These are phyloP conservation scores for Hamamelis virginiana DNA, from an alignment of 164 flowering plant genomes.

Conservation along the genomic window DNA sequence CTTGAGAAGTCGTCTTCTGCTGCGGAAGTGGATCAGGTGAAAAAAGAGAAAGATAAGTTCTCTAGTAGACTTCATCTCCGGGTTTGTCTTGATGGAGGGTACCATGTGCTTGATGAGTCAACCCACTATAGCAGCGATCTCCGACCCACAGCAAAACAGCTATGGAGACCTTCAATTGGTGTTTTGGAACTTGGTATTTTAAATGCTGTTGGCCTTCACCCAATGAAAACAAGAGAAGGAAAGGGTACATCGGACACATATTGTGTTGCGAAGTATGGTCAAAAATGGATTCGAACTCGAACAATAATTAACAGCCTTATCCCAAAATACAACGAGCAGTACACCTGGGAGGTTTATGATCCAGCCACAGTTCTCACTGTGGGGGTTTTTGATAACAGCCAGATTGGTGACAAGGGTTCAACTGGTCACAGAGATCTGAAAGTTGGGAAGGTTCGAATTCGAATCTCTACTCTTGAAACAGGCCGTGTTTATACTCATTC, in stretches of 20 bases:
- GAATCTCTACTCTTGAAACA: constrained; percentile 61
- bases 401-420: constrained; percentile 30
- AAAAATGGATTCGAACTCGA: constrained; percentile 68
- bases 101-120: constrained; percentile 68
- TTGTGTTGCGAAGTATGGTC: constrained; percentile 65
- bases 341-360: constrained; percentile 72
- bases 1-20: constrained; percentile 38
- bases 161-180: constrained; percentile 65
- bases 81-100: constrained; percentile 69
- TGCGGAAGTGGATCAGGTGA: constrained; percentile 34
- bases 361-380: constrained; percentile 64
- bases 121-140: constrained; percentile 67
- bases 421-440: constrained; percentile 33
- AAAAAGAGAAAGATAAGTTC: constrained; percentile 49
- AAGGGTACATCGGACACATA: constrained; percentile 57
- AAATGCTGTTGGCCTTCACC: constrained; percentile 49
- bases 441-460: constrained; percentile 66
- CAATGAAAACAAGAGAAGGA: constrained; percentile 56
- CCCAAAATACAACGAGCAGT: constrained; percentile 70
- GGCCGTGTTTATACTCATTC: constrained; percentile 64
- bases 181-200: constrained; percentile 59
- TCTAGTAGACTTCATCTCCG: constrained; percentile 48
- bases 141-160: constrained; percentile 55
- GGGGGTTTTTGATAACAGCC: constrained; percentile 57
- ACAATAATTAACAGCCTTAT: constrained; percentile 50